Evolutionary conservation across 2,329 filamentous ascomycete genomes (phyloP).

Genomic region (Ambrosiella beaveri): DNA sequence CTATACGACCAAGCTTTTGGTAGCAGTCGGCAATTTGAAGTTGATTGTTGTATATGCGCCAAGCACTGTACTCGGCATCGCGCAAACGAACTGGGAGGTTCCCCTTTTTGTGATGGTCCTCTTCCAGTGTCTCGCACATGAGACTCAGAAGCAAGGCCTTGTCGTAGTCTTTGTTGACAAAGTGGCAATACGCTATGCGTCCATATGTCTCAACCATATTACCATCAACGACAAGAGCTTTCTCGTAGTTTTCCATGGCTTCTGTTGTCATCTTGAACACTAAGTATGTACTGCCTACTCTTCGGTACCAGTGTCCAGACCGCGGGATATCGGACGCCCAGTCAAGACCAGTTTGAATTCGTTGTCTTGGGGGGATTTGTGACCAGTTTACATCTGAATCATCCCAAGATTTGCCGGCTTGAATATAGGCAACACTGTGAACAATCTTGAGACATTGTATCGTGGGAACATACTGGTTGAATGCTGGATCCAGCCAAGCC

Average conservation of each 20-base stretch:
- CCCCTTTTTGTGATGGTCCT: not conserved
- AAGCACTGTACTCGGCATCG: conserved; percentile 19
- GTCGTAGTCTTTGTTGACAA: conserved; percentile 20
- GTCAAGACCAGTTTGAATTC: conserved; percentile 21
- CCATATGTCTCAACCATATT: conserved; percentile 24
- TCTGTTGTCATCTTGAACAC: conserved; percentile 21
- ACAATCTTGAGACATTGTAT: conserved; percentile 28
- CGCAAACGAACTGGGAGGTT: conserved; percentile 14
- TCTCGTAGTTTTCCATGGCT: conserved; percentile 22
- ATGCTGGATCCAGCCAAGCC: conserved; percentile 23
- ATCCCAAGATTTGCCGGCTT: conserved; percentile 23
- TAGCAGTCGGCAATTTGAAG: conserved; percentile 23
- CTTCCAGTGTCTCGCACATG: conserved; percentile 20
- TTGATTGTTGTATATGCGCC: conserved; percentile 26
- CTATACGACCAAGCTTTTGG: conserved; percentile 19
- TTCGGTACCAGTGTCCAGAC: conserved; percentile 23
- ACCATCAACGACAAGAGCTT: conserved; percentile 22
- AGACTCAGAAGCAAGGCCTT: conserved; percentile 22
- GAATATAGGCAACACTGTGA: conserved; percentile 24
- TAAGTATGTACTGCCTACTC: conserved; percentile 25
- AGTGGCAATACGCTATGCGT: conserved; percentile 26
- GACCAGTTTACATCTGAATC: conserved; percentile 23
- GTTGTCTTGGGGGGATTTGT: conserved; percentile 20
- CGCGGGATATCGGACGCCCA: conserved; percentile 22
- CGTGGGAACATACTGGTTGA: conserved; percentile 23